Base-by-base conservation (phyloP, 805 yeast species). In the Saccharomyces kudriavzevii region DNA sequence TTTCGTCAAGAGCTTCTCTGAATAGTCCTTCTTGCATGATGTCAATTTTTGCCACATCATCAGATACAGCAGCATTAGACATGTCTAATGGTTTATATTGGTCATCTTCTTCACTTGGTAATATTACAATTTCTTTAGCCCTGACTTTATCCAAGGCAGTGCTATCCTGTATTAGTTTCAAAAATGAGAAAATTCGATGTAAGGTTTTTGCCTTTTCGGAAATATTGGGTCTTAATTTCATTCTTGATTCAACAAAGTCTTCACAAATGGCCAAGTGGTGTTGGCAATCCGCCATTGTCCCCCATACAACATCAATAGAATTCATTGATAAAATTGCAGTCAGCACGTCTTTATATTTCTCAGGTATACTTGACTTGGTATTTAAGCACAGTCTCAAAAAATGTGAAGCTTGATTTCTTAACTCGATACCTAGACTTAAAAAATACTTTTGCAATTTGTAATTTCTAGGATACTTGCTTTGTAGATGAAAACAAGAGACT, bases 281-380 rank as follows among this genome's bases (percentile, higher is more conserved):
- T 57, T 81, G 82, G 63, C 96, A 88, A 59, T 87, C 94, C 52
- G 86, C 84, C 91, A 87, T 87, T 0, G 92, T 83, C 2, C 96
- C 96, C 89, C 95, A 86, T 14, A 88, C 91, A 50, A 88, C 84
- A 70, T 89, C 96, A 50, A 89, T 87, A 5, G 91, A 83, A 49
- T 85, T 88, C 96, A 89, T 87, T 2, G 94, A 84, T 66, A 89
- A 75, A 24, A 87, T 83, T 0, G 96, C 94, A 50, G 89, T 86
- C 27, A 89, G 67, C 4, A 88, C 87, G 64, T 89, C 96, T 64
- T 89, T 89, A 67, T 89, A 89, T 65, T 86, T 85, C 62, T 86
- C 88, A 52, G 56, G 71, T 35, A 35, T n/a, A 59, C 73, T 75
- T 54, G 74, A 77, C 63, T 75, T 82, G 67, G 63, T 79, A 56